phyloP scores from a whole-genome alignment of 805 yeast genomes.

The Teunomyces cretensis region DNA sequence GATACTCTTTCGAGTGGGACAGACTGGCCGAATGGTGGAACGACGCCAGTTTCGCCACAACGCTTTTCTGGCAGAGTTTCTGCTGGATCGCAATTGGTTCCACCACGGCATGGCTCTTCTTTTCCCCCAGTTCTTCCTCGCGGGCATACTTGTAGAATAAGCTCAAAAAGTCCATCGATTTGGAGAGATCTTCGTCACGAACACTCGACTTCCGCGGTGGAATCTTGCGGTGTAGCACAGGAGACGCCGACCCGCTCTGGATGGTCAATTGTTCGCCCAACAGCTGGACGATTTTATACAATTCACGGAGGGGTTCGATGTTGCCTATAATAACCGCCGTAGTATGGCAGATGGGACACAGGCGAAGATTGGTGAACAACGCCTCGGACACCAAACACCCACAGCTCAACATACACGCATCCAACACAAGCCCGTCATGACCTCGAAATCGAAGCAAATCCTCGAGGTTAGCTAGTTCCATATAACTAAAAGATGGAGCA shows the following conservation, averaged over 20 bases:
- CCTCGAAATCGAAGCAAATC: constrained; percentile 26
- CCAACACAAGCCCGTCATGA: constrained; percentile 20
- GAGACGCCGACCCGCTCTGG: background rate
- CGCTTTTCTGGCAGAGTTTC: background rate
- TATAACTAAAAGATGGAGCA: background rate
- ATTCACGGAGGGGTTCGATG: constrained; percentile 33
- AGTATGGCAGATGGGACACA: background rate
- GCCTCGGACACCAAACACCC: constrained; percentile 42
- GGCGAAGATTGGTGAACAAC: constrained; percentile 16
- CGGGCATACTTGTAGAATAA: constrained; percentile 42
- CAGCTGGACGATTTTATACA: constrained; percentile 26
- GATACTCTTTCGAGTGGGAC: constrained; percentile 1
- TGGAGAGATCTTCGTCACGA: constrained; percentile 1
- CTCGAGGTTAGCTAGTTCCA: constrained; percentile 23
- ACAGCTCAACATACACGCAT: constrained; percentile 38
- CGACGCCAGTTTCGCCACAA: background rate
- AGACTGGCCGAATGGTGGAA: background rate
- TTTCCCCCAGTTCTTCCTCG: constrained; percentile 23
- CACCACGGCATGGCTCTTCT: constrained; percentile 2
- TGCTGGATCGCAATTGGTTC: constrained; percentile 12
- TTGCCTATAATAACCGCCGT: constrained; percentile 24
- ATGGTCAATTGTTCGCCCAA: constrained; percentile 10
- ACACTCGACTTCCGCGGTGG: background rate
- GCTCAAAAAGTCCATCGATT: constrained; percentile 30
- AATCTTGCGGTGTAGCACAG: background rate